Conservation (phyloP, 495 filamentous ascomycete species). For the Penicillium soppii region DNA sequence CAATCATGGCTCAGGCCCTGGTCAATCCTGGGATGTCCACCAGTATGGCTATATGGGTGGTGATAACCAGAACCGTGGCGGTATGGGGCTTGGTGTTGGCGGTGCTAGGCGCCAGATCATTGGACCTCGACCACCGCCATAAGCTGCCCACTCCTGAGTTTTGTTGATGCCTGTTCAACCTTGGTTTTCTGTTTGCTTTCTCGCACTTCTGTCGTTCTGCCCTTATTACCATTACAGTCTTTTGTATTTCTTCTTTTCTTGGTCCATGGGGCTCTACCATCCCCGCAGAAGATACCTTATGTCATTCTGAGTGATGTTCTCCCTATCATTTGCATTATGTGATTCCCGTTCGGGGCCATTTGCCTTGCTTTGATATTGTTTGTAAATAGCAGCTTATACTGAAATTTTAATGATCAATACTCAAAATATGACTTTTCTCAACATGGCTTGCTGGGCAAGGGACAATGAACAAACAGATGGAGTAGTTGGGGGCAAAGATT, state of each 20-base stretch:
- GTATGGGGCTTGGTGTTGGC: constrained; percentile 65
- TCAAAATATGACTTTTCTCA: background rate
- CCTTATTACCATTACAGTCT: background rate
- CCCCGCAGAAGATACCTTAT: too few species aligned
- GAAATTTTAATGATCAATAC: background rate
- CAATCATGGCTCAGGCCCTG: constrained; percentile 52
- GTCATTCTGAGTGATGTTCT: too few species aligned
- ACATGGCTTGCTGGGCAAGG: too few species aligned
- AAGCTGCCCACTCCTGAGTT: constrained; percentile 4
- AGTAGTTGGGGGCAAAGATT: too few species aligned
- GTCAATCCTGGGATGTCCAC: constrained; percentile 76
- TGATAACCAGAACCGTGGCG: constrained; percentile 76
- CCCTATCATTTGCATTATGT: background rate
- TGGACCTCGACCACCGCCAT: constrained; percentile 67
- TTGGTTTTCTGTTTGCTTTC: background rate
- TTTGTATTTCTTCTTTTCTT: constrained; percentile 1
- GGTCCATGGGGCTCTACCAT: background rate
- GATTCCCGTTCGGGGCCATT: constrained; percentile 4
- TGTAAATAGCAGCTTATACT: constrained; percentile 4
- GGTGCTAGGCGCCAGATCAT: constrained; percentile 77
- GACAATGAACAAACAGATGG: too few species aligned
- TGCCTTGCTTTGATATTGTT: background rate
- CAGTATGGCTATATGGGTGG: constrained; percentile 88
- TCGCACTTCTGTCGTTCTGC: background rate
- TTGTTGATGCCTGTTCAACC: background rate